Percentiles rank a stretch among this genome's conserved stretches.
These are phyloP conservation scores for Amanita exitialis DNA, from an alignment of 768 basidiomycete genomes.

Conservation along the genomic window DNA sequence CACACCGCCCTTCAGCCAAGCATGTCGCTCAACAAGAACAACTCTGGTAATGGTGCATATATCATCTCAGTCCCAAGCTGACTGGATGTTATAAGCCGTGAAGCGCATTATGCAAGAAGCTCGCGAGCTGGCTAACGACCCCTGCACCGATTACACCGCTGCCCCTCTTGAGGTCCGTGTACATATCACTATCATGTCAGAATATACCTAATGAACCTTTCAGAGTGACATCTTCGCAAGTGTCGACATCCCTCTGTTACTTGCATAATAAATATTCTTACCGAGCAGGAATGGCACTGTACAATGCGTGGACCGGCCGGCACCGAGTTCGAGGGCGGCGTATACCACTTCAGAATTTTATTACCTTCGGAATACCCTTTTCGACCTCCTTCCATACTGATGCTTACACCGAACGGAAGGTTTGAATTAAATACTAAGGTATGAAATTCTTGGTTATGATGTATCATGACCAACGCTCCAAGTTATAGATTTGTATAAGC, in stretches of 20 bases:
- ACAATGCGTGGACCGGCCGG: slow-evolving; percentile 84
- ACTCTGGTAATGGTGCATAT: slow-evolving; percentile 45
- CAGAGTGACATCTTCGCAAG: slow-evolving; percentile 87
- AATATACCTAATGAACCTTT: not conserved
- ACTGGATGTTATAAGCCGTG: slow-evolving; percentile 45
- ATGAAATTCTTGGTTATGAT: slow-evolving; percentile 11
- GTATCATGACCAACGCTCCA: not conserved
- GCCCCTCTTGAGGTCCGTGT: slow-evolving; percentile 61
- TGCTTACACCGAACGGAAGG: slow-evolving; percentile 94
- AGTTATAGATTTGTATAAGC: slow-evolving; percentile 75
- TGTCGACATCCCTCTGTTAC: not conserved
- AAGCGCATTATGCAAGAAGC: slow-evolving; percentile 98
- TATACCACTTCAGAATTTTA: slow-evolving; percentile 92
- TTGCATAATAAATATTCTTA: not conserved
- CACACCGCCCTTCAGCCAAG: slow-evolving; percentile 9
- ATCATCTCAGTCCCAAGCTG: not conserved
- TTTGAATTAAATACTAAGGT: slow-evolving; percentile 97
- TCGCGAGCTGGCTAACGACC: slow-evolving; percentile 75
- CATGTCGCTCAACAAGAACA: slow-evolving; percentile 73
- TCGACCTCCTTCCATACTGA: slow-evolving; percentile 90
- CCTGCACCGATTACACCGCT: slow-evolving; percentile 80
- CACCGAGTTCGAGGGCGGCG: slow-evolving; percentile 88
- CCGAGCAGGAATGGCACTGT: slow-evolving; percentile 83
- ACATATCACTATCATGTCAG: not conserved
- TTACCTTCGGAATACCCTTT: slow-evolving; percentile 95